Percentiles rank a stretch among this genome's conserved stretches.
These are phyloP conservation scores for Heritiera littoralis DNA, from an alignment of 345 rosid genomes.

Conservation along the genomic window DNA sequence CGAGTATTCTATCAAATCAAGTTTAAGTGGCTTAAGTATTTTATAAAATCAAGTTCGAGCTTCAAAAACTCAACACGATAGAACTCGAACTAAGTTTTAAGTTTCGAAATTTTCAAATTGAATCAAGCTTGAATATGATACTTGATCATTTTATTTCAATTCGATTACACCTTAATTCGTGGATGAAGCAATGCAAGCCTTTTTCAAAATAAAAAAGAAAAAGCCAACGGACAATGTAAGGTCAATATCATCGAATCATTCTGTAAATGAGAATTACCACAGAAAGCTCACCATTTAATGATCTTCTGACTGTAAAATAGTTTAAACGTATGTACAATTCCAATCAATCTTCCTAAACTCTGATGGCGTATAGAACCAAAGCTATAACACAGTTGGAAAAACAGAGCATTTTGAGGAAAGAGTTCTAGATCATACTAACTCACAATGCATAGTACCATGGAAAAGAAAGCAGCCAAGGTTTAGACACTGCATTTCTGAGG, in stretches of 20 bases:
- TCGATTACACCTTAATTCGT: too few species aligned
- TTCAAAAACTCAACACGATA: too few species aligned
- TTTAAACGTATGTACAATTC: conserved; percentile 2
- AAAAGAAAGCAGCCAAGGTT: neutral
- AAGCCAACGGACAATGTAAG: neutral
- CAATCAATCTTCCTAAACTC: neutral
- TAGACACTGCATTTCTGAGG: conserved; percentile 51
- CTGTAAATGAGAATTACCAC: neutral
- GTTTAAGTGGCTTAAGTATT: too few species aligned
- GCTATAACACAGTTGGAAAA: neutral
- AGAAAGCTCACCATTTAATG: neutral
- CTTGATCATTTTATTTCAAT: too few species aligned
- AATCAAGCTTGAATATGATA: too few species aligned
- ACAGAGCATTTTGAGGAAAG: neutral
- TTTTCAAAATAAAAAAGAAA: too few species aligned
- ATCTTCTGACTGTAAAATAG: neutral
- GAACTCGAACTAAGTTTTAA: too few species aligned
- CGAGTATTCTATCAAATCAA: too few species aligned
- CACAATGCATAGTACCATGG: neutral
- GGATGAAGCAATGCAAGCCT: neutral
- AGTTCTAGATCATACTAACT: neutral
- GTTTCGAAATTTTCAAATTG: too few species aligned
- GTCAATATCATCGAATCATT: neutral
- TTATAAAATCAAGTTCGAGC: too few species aligned
- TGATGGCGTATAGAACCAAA: neutral